Evolutionary conservation across 2,329 filamentous ascomycete species (phyloP).

Genomic region (Botryotinia globosa): DNA sequence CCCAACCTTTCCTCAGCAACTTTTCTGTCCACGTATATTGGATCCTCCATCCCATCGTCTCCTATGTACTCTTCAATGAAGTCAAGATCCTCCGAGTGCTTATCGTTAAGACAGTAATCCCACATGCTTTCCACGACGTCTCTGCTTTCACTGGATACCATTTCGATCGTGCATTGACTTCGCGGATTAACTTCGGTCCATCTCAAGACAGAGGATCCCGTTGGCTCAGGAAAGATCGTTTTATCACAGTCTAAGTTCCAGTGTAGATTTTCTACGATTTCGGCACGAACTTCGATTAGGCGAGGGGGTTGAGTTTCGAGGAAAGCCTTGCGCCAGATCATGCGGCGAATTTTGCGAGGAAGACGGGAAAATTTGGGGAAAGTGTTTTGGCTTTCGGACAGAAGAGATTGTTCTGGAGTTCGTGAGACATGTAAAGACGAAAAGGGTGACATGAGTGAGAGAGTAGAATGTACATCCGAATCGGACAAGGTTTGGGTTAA

Average conservation of each 20-base stretch:
- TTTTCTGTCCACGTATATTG: background rate
- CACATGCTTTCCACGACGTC: background rate
- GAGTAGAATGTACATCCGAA: background rate
- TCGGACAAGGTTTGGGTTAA: background rate
- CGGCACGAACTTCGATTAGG: conserved; percentile 11
- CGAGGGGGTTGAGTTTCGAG: conserved; percentile 8
- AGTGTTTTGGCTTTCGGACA: too few relatives aligned
- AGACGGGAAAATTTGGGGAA: background rate
- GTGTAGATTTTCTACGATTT: background rate
- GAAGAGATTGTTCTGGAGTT: background rate
- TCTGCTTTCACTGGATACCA: conserved; percentile 1
- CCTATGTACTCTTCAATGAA: background rate
- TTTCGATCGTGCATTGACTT: background rate
- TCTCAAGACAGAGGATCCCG: conserved; percentile 1
- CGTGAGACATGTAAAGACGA: background rate
- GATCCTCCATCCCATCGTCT: background rate
- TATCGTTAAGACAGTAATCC: conserved; percentile 11
- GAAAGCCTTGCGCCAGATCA: conserved; percentile 15
- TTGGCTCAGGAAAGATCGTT: conserved; percentile 10
- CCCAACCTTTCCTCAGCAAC: background rate
- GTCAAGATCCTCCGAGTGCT: background rate
- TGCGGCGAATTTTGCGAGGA: background rate
- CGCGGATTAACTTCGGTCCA: conserved; percentile 6
- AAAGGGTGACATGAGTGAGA: background rate
- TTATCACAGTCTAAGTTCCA: conserved; percentile 11